Evolutionary conservation across 306 rosid species (phyloP), one percentile per base, ranked within the genome.

Genomic region (Cicer yamashitae): DNA sequence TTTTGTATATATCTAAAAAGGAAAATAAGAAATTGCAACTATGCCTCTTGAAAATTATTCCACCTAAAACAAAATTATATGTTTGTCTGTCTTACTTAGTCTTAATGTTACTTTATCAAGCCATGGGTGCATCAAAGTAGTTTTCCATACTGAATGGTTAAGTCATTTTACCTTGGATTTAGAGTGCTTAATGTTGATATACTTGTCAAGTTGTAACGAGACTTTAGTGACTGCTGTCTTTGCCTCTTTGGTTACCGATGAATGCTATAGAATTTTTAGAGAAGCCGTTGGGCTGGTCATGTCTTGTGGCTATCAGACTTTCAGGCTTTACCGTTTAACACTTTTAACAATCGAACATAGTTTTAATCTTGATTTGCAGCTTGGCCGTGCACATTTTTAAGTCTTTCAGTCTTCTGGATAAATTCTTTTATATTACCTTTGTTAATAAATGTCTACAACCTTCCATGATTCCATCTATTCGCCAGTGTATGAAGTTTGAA

Each of bases 251-350:
- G 18, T 41, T 70, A 37, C 53, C 2, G 17, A 37, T 38, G 63
- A n/a, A 44, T 50, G 62, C 65, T 54, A 14, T 46, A 45, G 71
- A 44, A 52, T 46, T 63, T 30, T 76, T 5, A 10, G 17, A 63
- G 39, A 25, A 70, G 72, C 59, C 45, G 10, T n/a, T 67, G 37
- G 10, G 53, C 41, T 47, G 7, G 12, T 64, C 53, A 7, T 57
- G 45, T 73, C 34, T 39, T 40, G 45, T 74, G 71, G 8, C 71
- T 74, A 37, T 38, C 37, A 11, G 38, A 68, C 71, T 60, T 75
- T 51, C 25, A 6, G 38, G 59, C 47, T 67, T 37, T 40, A 15
- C 13, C 48, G 41, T 58, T 68, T 14, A 20, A 30, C 51, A 58
- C 61, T 67, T 67, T 57, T 34, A 58, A 66, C 50, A 43, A 67